Conservation (phyloP, 306 rosid species). For the Aeschynomene evenia region DNA sequence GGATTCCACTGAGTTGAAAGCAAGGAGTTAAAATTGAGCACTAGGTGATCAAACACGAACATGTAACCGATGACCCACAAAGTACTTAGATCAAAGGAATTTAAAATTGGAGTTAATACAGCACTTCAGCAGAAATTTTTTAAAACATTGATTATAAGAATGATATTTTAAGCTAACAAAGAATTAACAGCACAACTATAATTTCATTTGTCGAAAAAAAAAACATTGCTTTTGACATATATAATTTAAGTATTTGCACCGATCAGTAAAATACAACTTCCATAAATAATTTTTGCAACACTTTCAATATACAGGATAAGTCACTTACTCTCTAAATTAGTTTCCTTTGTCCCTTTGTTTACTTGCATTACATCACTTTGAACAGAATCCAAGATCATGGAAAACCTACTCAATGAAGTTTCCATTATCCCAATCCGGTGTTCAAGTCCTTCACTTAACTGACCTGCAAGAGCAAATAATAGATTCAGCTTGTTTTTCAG, state of each 20-base stretch:
- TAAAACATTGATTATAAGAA: not conserved
- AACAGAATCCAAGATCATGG: conserved; percentile 91
- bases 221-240: not conserved
- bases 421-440: conserved; percentile 82
- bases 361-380: conserved; percentile 84
- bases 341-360: conserved; percentile 83
- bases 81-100: not conserved
- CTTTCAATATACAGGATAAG: conserved; percentile 24
- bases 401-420: conserved; percentile 78
- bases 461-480: conserved; percentile 55
- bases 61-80: not conserved
- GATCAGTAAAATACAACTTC: not conserved
- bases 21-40: conserved; percentile 17
- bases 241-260: not conserved
- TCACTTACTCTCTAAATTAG: conserved; percentile 70
- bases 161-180: not conserved
- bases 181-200: not conserved
- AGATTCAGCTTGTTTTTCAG: not conserved
- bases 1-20: conserved; percentile 60
- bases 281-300: conserved; percentile 24
- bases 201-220: not conserved
- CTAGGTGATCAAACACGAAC: not conserved
- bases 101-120: not conserved
- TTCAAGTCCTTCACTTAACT: conserved; percentile 80
- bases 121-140: not conserved